These are phyloP conservation scores for Medicago arabica DNA, from an alignment of 306 rosid species.

Conservation along the genomic window DNA sequence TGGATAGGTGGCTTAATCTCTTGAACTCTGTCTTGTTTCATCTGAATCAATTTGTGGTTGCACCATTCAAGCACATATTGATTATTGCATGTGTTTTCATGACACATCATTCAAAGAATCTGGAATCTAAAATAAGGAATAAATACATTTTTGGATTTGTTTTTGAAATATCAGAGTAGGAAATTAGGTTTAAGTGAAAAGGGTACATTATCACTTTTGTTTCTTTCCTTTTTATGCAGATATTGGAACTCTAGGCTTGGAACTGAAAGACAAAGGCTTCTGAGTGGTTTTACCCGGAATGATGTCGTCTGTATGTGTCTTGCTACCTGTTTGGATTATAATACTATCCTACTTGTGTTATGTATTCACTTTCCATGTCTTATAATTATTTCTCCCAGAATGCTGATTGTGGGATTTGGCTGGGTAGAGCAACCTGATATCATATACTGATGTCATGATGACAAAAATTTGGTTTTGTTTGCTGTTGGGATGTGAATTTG, in stretches of 20 bases:
- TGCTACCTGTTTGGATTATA: slow-evolving; percentile 26
- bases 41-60: slow-evolving; percentile 11
- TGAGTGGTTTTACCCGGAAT: slow-evolving; percentile 63
- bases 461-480: slow-evolving; percentile 25
- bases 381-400: slow-evolving; percentile 1
- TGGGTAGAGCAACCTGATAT: slow-evolving; percentile 35
- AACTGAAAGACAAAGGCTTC: slow-evolving; percentile 87
- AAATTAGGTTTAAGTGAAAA: slow-evolving; percentile 12
- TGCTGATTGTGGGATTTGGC: slow-evolving; percentile 30
- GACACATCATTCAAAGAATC: slow-evolving; percentile 24
- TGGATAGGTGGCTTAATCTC: slow-evolving; percentile 24
- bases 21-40: slow-evolving; percentile 19
- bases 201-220: slow-evolving; percentile 21
- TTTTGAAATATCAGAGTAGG: slow-evolving; percentile 9
- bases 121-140: slow-evolving; percentile 28
- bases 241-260: slow-evolving; percentile 96
- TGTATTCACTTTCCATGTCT: slow-evolving; percentile 30
- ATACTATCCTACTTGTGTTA: slow-evolving; percentile 18
- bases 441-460: slow-evolving; percentile 19
- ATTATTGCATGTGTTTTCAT: slow-evolving; percentile 15
- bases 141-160: slow-evolving; percentile 2
- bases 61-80: not conserved
- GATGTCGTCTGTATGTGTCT: slow-evolving; percentile 85
- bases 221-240: slow-evolving; percentile 55
- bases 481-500: slow-evolving; percentile 17